These are phyloP conservation scores for Globisporangium viniferum DNA, from an alignment of 352 stramenopile genomes.

Conservation along the genomic window DNA sequence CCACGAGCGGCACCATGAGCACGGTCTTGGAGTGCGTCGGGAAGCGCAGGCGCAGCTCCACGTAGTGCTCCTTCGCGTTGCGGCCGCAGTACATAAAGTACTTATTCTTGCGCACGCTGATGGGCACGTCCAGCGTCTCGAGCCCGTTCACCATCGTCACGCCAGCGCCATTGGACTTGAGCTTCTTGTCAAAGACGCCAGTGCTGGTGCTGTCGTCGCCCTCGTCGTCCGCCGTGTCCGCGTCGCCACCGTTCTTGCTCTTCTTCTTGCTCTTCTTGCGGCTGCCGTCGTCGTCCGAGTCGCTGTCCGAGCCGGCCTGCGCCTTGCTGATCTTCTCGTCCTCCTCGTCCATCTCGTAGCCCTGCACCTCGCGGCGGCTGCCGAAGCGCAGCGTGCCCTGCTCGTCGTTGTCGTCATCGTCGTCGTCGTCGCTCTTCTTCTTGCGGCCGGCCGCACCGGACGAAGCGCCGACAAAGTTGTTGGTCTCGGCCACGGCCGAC, in stretches of 20 bases:
- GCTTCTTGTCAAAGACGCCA: conserved; percentile 19
- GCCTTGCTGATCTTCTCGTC: conserved; percentile 83
- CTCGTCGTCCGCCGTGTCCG: conserved; percentile 37
- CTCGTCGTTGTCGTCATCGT: conserved; percentile 86
- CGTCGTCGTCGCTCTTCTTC: conserved; percentile 58
- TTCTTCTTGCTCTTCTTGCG: conserved; percentile 31
- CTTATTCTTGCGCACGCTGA: conserved; percentile 80
- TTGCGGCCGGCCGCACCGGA: conserved; percentile 32
- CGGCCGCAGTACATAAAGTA: conserved; percentile 83
- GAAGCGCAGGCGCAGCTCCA: conserved; percentile 86
- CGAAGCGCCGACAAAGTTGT: conserved; percentile 23
- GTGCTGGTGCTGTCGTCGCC: background rate
- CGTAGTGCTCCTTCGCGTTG: conserved; percentile 78
- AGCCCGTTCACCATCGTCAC: conserved; percentile 38
- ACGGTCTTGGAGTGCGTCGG: conserved; percentile 87
- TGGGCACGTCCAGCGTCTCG: conserved; percentile 69
- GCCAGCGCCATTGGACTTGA: conserved; percentile 37
- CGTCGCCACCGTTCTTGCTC: conserved; percentile 23
- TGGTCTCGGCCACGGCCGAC: conserved; percentile 46
- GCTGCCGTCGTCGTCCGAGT: conserved; percentile 26
- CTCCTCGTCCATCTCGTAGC: conserved; percentile 94
- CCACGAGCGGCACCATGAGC: conserved; percentile 87
- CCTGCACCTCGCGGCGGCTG: conserved; percentile 72
- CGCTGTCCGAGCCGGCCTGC: conserved; percentile 62
- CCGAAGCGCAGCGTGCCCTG: conserved; percentile 86